A percentile compares a stretch with the other conserved stretches of the same genome.
These are phyloP conservation scores for Vitis hybrid DNA, from an alignment of 177 flowering plant genomes.

Conservation along the genomic window DNA sequence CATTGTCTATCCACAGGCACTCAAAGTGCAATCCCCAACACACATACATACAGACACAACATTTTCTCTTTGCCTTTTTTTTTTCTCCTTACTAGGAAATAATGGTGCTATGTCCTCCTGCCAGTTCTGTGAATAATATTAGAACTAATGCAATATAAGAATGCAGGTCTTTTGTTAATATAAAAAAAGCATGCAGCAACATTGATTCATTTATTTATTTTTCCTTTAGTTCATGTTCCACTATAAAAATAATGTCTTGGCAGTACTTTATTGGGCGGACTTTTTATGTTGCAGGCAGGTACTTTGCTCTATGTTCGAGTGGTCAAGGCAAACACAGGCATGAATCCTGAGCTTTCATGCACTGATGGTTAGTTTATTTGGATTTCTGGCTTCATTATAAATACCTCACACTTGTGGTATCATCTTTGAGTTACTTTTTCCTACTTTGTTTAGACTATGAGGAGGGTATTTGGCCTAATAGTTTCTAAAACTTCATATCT, in stretches of 20 bases:
- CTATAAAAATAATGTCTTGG: not conserved
- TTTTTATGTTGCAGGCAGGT: constrained; percentile 53
- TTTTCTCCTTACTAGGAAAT: no score
- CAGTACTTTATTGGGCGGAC: not conserved
- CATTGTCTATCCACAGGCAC: no score
- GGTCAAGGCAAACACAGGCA: constrained; percentile 82
- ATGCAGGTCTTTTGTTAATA: no score
- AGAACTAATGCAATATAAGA: no score
- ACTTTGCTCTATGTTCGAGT: constrained; percentile 82
- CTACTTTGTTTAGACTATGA: not conserved
- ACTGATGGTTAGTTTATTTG: constrained; percentile 71
- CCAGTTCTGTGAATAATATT: no score
- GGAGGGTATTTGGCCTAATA: not conserved
- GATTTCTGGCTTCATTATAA: not conserved
- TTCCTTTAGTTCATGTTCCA: not conserved
- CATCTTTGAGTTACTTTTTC: not conserved
- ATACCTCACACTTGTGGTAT: not conserved
- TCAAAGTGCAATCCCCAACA: no score
- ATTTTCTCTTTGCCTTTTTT: no score
- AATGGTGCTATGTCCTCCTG: no score
- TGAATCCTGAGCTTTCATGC: constrained; percentile 95
- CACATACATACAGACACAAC: no score
- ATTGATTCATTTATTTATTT: not conserved
- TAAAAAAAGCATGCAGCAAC: no score
- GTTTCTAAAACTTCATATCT: not conserved